Conservation (phyloP, 768 basidiomycete genomes). For the Termitomyces eurrhizus region DNA sequence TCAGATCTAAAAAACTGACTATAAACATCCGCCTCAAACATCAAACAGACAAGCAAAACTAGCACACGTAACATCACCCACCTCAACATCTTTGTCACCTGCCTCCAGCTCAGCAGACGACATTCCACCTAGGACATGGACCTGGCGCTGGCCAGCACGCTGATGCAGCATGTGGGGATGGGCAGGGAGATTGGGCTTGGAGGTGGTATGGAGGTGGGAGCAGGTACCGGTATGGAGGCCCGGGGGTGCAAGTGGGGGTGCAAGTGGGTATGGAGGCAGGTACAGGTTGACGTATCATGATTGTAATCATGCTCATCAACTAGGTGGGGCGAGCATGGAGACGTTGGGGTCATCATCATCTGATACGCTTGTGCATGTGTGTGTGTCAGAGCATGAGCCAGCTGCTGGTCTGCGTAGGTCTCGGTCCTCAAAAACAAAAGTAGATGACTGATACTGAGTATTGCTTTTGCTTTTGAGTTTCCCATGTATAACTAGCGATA, state of each 20-base stretch:
- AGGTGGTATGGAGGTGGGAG: not conserved
- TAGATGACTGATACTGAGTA: too few relatives aligned
- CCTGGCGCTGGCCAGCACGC: conserved; percentile 7
- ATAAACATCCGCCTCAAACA: too few relatives aligned
- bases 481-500: too few relatives aligned
- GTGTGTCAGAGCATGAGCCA: too few relatives aligned
- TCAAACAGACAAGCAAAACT: conserved; percentile 51
- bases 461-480: too few relatives aligned
- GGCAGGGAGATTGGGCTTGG: not conserved
- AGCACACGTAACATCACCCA: conserved; percentile 21
- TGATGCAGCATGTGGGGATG: conserved; percentile 10
- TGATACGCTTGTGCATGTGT: too few relatives aligned
- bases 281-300: not conserved
- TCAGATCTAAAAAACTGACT: too few relatives aligned
- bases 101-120: conserved; percentile 24
- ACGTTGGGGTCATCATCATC: not conserved
- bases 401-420: too few relatives aligned
- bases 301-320: too few relatives aligned
- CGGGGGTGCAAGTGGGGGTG: too few relatives aligned
- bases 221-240: too few relatives aligned
- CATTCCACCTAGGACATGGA: conserved; percentile 26
- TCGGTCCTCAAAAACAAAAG: too few relatives aligned
- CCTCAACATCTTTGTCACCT: conserved; percentile 17
- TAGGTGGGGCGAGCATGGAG: not conserved
- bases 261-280: not conserved